Conservation (phyloP, 192 early-diverging fungal genomes). For the Haplosporangium gracile region DNA sequence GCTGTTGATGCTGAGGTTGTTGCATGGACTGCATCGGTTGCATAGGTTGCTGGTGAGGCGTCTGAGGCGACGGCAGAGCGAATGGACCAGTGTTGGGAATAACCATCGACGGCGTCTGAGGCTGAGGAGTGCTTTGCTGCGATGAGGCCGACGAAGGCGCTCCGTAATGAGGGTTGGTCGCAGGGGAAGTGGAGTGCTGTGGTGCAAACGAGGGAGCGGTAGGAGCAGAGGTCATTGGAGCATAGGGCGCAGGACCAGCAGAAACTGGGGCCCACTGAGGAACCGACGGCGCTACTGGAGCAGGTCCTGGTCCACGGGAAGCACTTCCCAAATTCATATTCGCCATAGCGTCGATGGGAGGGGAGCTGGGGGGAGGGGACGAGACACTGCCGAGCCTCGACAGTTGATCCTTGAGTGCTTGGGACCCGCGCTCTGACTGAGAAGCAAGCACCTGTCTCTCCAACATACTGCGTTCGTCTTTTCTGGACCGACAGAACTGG, state of each 20-base stretch:
- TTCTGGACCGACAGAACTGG: conserved; percentile 71
- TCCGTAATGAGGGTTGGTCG: conserved; percentile 21
- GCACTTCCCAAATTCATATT: conserved; percentile 23
- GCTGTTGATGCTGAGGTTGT: conserved; percentile 23
- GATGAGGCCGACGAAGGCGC: conserved; percentile 10
- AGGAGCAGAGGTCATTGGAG: conserved; percentile 23
- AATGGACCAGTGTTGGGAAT: conserved; percentile 53
- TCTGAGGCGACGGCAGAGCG: conserved; percentile 23
- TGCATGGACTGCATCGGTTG: conserved; percentile 26
- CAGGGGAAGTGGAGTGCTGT: conserved; percentile 7
- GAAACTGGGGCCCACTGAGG: conserved; percentile 27
- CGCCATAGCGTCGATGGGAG: conserved; percentile 28
- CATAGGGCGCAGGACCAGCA: conserved; percentile 17
- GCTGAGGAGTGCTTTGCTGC: conserved; percentile 29
- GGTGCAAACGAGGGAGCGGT: conserved; percentile 43
- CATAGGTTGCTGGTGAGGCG: conserved; percentile 17
- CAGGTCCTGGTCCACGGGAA: neutral
- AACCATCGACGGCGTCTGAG: conserved; percentile 18
- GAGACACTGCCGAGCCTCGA: conserved; percentile 51
- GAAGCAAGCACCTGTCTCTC: conserved; percentile 64
- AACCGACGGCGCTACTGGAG: conserved; percentile 9
- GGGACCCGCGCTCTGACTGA: conserved; percentile 71
- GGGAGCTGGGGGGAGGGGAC: conserved; percentile 13
- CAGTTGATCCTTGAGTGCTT: conserved; percentile 72
- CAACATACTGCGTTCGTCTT: conserved; percentile 71